A percentile compares a stretch with the other conserved stretches of the same genome.
phyloP scores from a whole-genome alignment of 495 filamentous ascomycete genomes.

The Sordaria brevicollis region DNA sequence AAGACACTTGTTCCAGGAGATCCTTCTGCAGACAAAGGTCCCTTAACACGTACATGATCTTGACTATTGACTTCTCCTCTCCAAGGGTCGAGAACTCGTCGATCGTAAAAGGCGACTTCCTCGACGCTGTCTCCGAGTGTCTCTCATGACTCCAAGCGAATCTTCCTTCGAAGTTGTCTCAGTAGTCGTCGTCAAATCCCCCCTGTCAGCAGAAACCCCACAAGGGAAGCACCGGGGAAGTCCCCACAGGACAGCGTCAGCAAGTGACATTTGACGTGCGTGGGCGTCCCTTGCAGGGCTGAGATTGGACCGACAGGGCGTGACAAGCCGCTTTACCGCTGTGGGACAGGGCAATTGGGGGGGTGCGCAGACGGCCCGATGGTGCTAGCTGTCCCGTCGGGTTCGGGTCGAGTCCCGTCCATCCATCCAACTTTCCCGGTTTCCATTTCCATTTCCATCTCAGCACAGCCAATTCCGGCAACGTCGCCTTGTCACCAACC shows the following conservation, averaged over 20 bases:
- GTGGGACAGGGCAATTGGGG: background rate
- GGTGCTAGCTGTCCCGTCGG: background rate
- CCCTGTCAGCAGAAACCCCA: background rate
- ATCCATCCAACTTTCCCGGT: background rate
- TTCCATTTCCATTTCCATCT: background rate
- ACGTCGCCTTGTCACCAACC: background rate
- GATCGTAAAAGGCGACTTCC: fast-evolving
- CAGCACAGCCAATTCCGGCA: background rate
- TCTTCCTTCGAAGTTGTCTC: background rate
- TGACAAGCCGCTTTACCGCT: background rate
- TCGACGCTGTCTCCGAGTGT: background rate
- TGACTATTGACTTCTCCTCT: background rate
- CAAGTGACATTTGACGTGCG: background rate
- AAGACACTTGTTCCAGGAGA: background rate
- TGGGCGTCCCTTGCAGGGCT: background rate
- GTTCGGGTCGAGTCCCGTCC: background rate
- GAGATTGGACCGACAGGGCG: background rate
- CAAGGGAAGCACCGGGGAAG: background rate
- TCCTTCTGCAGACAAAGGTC: background rate
- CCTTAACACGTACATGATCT: background rate
- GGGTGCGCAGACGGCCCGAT: background rate
- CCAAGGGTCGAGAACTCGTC: background rate
- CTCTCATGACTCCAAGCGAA: background rate
- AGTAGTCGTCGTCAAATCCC: background rate
- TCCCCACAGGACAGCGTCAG: background rate